Base-by-base conservation (phyloP, 163 green algal genomes). In the Volvox carteri region DNA sequence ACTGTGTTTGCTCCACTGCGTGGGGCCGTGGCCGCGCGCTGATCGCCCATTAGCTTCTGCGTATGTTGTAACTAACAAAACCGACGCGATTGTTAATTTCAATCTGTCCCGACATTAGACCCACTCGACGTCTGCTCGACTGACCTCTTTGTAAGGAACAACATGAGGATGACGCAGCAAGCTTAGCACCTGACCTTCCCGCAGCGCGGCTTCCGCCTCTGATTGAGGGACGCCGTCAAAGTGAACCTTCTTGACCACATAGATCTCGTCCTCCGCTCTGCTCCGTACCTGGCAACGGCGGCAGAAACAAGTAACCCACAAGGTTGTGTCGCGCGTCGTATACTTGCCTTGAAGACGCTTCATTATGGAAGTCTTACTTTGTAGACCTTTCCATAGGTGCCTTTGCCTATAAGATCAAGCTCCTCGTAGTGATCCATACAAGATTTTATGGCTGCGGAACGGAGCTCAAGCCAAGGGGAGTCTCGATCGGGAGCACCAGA, bases 311-410 rank as follows among this genome's bases (percentile, higher is more conserved):
- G 9, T 23, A 68, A 68, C n/a, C n/a, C n/a, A n/a, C n/a, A n/a
- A n/a, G n/a, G n/a, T n/a, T n/a, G n/a, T n/a, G n/a, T n/a, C n/a
- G n/a, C n/a, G n/a, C n/a, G n/a, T n/a, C n/a, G n/a, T n/a, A n/a
- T n/a, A n/a, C n/a, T n/a, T n/a, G n/a, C n/a, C n/a, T n/a, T n/a
- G n/a, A n/a, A n/a, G n/a, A n/a, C n/a, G n/a, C n/a, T n/a, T n/a
- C n/a, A n/a, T n/a, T n/a, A n/a, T 23, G 54, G 54, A 65, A 19
- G 28, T 65, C 54, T 65, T 48, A 92, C 92, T 84, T 89, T 91
- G 41, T 90, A 93, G 0, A 92, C 90, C 33, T 92, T 93, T 0
- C 92, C 92, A 78, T 93, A 94, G 0, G 87, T 90, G 8, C 92
- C 92, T 37, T 90, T 93, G 11, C 92, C 92, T 41, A 93, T 88